These are phyloP conservation scores for Pleurotus platypus DNA, from an alignment of 768 basidiomycete genomes.

Conservation along the genomic window DNA sequence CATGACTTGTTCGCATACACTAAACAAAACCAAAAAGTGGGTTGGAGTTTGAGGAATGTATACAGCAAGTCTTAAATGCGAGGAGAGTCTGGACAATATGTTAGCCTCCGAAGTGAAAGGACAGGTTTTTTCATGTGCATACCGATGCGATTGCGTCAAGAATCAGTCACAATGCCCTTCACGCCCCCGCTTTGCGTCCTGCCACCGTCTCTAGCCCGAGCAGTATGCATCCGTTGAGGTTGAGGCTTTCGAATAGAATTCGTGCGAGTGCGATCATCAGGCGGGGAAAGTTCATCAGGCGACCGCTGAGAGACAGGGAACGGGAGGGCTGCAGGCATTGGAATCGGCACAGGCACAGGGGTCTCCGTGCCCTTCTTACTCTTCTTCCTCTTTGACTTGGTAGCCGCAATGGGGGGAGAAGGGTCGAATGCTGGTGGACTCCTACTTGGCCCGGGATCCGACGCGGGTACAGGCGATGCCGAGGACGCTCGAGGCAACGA, in stretches of 20 bases:
- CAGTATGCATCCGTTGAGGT: slow-evolving; percentile 58
- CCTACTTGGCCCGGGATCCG: not conserved
- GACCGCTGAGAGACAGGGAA: slow-evolving; percentile 52
- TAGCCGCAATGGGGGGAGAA: slow-evolving; percentile 20
- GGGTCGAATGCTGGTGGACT: not conserved
- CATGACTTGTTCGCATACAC: not conserved
- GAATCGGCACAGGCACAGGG: slow-evolving; percentile 36
- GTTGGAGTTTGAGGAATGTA: not conserved
- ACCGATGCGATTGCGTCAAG: slow-evolving; percentile 11
- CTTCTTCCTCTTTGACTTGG: slow-evolving; percentile 21
- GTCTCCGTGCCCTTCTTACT: slow-evolving; percentile 40
- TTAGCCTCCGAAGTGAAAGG: not conserved
- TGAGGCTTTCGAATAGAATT: slow-evolving; percentile 11
- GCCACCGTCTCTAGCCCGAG: slow-evolving; percentile 75
- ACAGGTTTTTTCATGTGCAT: not conserved
- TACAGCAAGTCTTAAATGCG: not conserved
- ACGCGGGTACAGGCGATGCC: slow-evolving; percentile 1
- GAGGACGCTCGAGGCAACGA: slow-evolving; percentile 5
- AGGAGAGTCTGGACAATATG: not conserved
- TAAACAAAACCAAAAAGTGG: not conserved
- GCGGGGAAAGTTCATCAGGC: slow-evolving; percentile 8
- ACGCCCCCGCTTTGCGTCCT: slow-evolving; percentile 87
- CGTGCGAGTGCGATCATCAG: slow-evolving; percentile 4
- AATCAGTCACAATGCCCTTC: slow-evolving; percentile 59
- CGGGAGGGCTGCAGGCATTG: slow-evolving; percentile 36